Evolutionary conservation across 345 rosid genomes (phyloP).

Genomic region (Viola odorata): DNA sequence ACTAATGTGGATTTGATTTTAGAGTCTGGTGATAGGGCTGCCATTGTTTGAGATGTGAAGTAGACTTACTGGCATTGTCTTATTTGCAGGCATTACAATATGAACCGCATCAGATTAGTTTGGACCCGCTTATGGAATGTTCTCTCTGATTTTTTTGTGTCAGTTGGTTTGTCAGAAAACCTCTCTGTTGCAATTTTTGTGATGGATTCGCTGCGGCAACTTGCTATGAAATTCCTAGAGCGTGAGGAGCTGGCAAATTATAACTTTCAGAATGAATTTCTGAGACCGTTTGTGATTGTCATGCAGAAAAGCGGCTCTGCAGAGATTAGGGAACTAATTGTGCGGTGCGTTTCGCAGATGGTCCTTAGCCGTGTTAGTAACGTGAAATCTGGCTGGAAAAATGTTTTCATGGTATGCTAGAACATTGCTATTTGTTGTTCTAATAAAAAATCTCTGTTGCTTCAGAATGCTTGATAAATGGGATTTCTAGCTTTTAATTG

Average conservation of each 20-base stretch:
- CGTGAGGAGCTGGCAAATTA: slow-evolving; percentile 97
- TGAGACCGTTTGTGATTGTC: slow-evolving; percentile 87
- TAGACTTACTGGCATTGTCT: not conserved
- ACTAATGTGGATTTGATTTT: not conserved
- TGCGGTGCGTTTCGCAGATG: slow-evolving; percentile 96
- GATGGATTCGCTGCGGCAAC: slow-evolving; percentile 95
- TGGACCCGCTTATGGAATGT: slow-evolving; percentile 97
- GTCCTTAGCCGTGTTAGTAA: slow-evolving; percentile 85
- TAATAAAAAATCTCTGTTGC: not conserved
- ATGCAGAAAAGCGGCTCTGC: slow-evolving; percentile 84
- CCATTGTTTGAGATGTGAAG: too few relatives aligned
- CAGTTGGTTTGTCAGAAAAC: slow-evolving; percentile 93
- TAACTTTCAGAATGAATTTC: slow-evolving; percentile 93
- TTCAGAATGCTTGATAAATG: slow-evolving; percentile 2
- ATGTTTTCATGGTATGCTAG: slow-evolving; percentile 78
- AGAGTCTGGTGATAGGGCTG: too few relatives aligned
- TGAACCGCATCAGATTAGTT: slow-evolving; percentile 94
- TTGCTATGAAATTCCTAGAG: slow-evolving; percentile 93
- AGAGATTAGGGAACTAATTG: slow-evolving; percentile 85
- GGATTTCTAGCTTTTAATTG: not conserved
- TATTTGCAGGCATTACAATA: slow-evolving; percentile 85
- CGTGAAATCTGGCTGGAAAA: slow-evolving; percentile 99
- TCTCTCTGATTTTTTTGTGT: slow-evolving; percentile 89
- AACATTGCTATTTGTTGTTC: not conserved
- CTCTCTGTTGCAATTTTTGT: slow-evolving; percentile 95